phyloP scores from a whole-genome alignment of 345 rosid species.

The Melaleuca quinquenervia region DNA sequence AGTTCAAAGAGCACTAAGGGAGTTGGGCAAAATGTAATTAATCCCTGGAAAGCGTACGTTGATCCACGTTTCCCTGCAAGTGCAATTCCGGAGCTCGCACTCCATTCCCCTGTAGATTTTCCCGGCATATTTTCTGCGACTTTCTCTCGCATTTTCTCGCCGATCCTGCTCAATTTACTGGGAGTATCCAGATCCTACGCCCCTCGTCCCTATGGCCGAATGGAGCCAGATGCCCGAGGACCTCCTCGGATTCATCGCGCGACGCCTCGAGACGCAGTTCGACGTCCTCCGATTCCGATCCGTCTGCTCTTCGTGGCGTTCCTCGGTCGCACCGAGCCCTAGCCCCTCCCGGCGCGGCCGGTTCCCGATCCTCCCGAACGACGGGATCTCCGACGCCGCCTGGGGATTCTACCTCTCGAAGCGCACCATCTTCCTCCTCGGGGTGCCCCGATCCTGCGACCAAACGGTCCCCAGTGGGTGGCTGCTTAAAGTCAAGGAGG shows the following conservation, averaged over 20 bases:
- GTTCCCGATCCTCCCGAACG: slow-evolving; percentile 46
- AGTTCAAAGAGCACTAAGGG: background rate
- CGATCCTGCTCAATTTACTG: background rate
- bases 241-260: slow-evolving; percentile 44
- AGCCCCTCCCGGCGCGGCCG: slow-evolving; percentile 21
- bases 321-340: slow-evolving; percentile 26
- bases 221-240: slow-evolving; percentile 70
- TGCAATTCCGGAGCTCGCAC: background rate
- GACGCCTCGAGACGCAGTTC: slow-evolving; percentile 31
- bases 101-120: background rate
- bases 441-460: slow-evolving; percentile 7
- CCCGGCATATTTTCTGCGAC: background rate
- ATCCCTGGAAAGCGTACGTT: background rate
- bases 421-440: slow-evolving; percentile 48
- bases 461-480: slow-evolving; percentile 21
- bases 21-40: background rate
- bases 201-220: slow-evolving; percentile 30
- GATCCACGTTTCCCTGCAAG: background rate
- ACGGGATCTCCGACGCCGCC: slow-evolving; percentile 26
- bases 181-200: background rate
- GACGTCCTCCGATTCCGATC: slow-evolving; percentile 72
- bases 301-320: slow-evolving; percentile 76
- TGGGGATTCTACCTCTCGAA: slow-evolving; percentile 59
- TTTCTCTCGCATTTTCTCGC: background rate
- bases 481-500: slow-evolving; percentile 64